Conservation (phyloP, 2,329 filamentous ascomycete genomes). For the Pseudonectria buxi region DNA sequence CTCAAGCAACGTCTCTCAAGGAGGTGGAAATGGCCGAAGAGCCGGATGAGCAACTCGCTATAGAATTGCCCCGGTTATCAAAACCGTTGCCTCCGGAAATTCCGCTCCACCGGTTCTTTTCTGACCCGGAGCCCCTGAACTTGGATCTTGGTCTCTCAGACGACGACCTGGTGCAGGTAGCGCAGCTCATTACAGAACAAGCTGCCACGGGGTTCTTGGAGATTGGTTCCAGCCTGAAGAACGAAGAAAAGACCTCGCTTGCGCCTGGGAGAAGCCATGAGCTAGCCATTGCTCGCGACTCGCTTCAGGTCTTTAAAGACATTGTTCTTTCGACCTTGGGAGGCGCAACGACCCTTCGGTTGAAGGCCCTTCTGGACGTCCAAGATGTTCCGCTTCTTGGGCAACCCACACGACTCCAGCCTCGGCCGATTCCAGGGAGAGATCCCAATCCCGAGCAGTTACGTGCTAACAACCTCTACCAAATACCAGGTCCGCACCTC, state of each 20-base stretch:
- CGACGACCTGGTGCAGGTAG: conserved; percentile 58
- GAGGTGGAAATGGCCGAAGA: conserved; percentile 43
- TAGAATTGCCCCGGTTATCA: conserved; percentile 43
- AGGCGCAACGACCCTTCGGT: conserved; percentile 29
- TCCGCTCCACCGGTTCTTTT: conserved; percentile 49
- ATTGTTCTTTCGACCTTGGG: conserved; percentile 39
- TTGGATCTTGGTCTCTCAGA: conserved; percentile 42
- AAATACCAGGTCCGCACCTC: conserved; percentile 62
- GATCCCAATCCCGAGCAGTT: conserved; percentile 38
- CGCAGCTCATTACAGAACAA: conserved; percentile 67
- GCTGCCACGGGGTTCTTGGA: conserved; percentile 47
- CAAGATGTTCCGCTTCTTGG: conserved; percentile 49
- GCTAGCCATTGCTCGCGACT: conserved; percentile 39
- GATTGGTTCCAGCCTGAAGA: conserved; percentile 20
- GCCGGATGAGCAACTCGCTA: conserved; percentile 38
- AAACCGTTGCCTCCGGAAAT: conserved; percentile 43
- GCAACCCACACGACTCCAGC: conserved; percentile 45
- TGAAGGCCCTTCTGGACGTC: conserved; percentile 48
- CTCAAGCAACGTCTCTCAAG: conserved; percentile 44
- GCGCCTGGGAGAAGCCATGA: conserved; percentile 33
- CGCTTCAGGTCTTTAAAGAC: conserved; percentile 41
- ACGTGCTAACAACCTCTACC: conserved; percentile 49
- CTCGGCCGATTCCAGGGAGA: conserved; percentile 37
- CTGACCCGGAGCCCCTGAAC: conserved; percentile 49
- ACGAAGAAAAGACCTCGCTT: conserved; percentile 14